Base-by-base conservation (phyloP, 305 asterid genomes). In the Fraxinus xanthoxyloides region DNA sequence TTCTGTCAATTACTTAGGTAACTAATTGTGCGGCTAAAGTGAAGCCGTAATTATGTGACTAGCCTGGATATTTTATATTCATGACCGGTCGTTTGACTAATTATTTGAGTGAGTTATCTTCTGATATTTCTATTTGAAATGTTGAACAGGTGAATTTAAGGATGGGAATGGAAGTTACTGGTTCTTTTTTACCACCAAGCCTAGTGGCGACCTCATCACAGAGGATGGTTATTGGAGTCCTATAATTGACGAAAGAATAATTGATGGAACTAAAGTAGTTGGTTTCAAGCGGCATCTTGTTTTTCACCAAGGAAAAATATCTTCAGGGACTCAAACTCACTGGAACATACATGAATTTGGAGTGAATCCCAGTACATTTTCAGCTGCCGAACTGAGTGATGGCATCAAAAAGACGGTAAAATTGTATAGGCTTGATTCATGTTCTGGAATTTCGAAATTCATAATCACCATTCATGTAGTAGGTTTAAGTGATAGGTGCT, bases 221-320 rank as follows among this genome's bases (percentile, higher is more conserved):
- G 9, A 9, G 75, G 75, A 83, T 36, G 86, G 83, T 10, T 51
- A 77, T 35, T 82, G 85, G 85, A 59, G 23, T 30, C 19, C 51
- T 13, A 15, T 9, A n/a, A 13, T 13, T 0, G 8, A 30, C 1
- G n/a, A 61, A 4, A 26, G 9, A 6, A n/a, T 35, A 12, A 2
- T 43, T 48, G n/a, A 76, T 15, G 67, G 40, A 15, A 31, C 28
- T 5, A 13, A 5, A 21, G 61, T 76, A 12, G 54, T 65, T 46
- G 84, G 84, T n/a, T 81, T 40, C 19, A 76, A 76, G 72, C 77
- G 46, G 4, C 8, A 6, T 5, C 9, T 81, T 7, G 12, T 26
- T 8, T 81, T 76, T 67, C 54, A 38, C 21, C 30, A 19, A 21
- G 72, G 80, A 32, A 30, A 3, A 17, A 2, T 17, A n/a, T 7